Percentiles rank a stretch among this genome's conserved stretches.
Conservation (phyloP, 305 asterid genomes). For the Fraxinus xanthoxyloides region DNA sequence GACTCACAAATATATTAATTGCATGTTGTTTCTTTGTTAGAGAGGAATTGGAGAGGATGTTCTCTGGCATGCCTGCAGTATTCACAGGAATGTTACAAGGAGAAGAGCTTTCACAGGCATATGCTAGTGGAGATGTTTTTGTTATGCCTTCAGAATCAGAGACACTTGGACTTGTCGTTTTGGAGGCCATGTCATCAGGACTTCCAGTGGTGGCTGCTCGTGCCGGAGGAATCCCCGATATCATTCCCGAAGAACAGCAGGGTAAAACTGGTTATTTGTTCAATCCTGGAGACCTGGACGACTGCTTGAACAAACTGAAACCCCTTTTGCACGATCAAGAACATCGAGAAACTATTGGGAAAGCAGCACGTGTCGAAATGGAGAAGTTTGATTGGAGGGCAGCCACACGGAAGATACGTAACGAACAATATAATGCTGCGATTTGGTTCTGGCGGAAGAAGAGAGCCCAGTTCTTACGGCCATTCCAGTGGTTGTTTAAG, state of each 20-base stretch:
- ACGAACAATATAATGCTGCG: constrained; percentile 79
- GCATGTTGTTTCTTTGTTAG: constrained; percentile 32
- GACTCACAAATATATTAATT: background rate
- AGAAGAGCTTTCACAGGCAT: constrained; percentile 95
- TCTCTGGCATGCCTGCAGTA: constrained; percentile 71
- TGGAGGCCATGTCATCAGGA: constrained; percentile 98
- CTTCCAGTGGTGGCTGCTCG: constrained; percentile 93
- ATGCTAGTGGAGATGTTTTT: constrained; percentile 92
- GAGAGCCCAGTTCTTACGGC: constrained; percentile 55
- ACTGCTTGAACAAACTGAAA: constrained; percentile 71
- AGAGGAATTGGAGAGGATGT: constrained; percentile 78
- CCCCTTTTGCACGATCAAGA: constrained; percentile 55
- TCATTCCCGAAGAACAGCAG: constrained; percentile 76
- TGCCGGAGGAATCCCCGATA: constrained; percentile 94
- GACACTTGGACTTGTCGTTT: constrained; percentile 85
- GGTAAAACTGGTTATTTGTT: constrained; percentile 81
- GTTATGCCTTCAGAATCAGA: constrained; percentile 98
- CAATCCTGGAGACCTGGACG: constrained; percentile 77
- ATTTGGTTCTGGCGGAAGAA: constrained; percentile 93
- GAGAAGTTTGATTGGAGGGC: constrained; percentile 93
- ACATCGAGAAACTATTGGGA: constrained; percentile 66
- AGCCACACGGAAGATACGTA: constrained; percentile 73
- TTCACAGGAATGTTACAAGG: constrained; percentile 90
- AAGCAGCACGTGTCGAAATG: constrained; percentile 73
- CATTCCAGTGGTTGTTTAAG: constrained; percentile 71